Conservation (phyloP, 306 rosid species). For the Senna tora region DNA sequence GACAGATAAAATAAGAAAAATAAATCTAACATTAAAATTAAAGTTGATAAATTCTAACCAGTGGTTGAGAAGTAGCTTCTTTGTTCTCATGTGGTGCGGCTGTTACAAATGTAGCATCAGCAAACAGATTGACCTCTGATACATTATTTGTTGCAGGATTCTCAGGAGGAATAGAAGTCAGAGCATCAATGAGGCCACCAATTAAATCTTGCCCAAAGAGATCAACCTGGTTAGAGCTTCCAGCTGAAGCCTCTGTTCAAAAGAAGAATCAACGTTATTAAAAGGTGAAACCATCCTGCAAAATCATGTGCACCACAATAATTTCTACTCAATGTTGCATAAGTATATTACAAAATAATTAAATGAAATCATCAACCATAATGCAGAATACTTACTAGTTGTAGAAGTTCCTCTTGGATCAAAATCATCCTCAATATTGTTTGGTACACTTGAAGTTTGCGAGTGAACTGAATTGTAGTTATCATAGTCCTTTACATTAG, state of each 20-base stretch:
- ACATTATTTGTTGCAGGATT: constrained; percentile 49
- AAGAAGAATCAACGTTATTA: constrained; percentile 34
- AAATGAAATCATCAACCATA: constrained; percentile 21
- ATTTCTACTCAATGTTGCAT: constrained; percentile 20
- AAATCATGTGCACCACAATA: constrained; percentile 26
- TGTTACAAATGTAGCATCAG: constrained; percentile 85
- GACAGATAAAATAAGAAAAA: not conserved
- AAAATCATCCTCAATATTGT: constrained; percentile 68
- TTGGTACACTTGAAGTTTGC: constrained; percentile 52
- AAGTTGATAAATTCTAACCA: constrained; percentile 48
- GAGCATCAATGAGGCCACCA: constrained; percentile 86
- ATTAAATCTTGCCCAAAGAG: constrained; percentile 79
- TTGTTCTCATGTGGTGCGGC: constrained; percentile 62
- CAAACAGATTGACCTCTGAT: constrained; percentile 87
- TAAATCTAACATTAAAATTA: not conserved
- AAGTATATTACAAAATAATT: constrained; percentile 13
- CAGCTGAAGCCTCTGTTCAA: constrained; percentile 68
- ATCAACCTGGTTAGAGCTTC: constrained; percentile 75
- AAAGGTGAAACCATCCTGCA: constrained; percentile 5
- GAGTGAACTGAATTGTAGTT: constrained; percentile 49
- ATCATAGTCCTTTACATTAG: constrained; percentile 50
- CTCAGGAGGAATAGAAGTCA: constrained; percentile 64
- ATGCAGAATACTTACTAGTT: constrained; percentile 61
- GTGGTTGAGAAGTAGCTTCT: constrained; percentile 60
- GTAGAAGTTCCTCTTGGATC: constrained; percentile 92